A percentile compares a stretch with the other conserved stretches of the same genome.
Conservation (phyloP, 345 rosid genomes). For the Salix brachista region DNA sequence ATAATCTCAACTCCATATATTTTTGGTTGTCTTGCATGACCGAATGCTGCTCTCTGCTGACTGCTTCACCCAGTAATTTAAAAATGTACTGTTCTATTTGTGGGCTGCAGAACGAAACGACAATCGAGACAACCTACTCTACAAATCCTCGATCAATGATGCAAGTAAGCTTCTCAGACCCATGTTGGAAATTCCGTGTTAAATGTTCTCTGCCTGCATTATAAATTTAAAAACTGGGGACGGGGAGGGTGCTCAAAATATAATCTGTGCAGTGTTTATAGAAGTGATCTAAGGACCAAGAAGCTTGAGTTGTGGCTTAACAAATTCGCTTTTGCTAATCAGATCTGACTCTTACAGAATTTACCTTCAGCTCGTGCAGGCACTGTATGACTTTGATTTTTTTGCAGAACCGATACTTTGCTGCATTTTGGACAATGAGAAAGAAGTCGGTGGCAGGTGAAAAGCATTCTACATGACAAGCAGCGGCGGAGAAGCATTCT, state of each 20-base stretch:
- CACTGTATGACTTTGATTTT: background rate
- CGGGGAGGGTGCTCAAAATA: background rate
- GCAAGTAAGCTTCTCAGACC: slow-evolving; percentile 54
- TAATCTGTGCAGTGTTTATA: background rate
- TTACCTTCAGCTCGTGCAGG: background rate
- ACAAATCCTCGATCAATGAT: slow-evolving; percentile 85
- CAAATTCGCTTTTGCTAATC: background rate
- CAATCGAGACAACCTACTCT: slow-evolving; percentile 80
- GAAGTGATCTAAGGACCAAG: background rate
- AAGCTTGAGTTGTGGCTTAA: background rate
- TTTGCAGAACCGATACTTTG: slow-evolving; percentile 67
- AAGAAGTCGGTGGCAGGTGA: slow-evolving; percentile 34
- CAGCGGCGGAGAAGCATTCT: slow-evolving; percentile 5
- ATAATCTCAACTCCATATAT: background rate
- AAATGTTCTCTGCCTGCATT: background rate
- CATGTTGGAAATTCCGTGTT: background rate
- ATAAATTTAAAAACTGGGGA: background rate
- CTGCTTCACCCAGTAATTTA: background rate
- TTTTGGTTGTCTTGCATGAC: background rate
- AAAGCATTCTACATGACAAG: slow-evolving; percentile 4
- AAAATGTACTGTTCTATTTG: background rate
- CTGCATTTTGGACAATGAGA: slow-evolving; percentile 89
- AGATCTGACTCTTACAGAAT: background rate
- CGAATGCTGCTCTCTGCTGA: background rate
- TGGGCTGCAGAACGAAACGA: slow-evolving; percentile 65